Conservation (phyloP, 805 yeast species). For the Myxozyma melibiosi region DNA sequence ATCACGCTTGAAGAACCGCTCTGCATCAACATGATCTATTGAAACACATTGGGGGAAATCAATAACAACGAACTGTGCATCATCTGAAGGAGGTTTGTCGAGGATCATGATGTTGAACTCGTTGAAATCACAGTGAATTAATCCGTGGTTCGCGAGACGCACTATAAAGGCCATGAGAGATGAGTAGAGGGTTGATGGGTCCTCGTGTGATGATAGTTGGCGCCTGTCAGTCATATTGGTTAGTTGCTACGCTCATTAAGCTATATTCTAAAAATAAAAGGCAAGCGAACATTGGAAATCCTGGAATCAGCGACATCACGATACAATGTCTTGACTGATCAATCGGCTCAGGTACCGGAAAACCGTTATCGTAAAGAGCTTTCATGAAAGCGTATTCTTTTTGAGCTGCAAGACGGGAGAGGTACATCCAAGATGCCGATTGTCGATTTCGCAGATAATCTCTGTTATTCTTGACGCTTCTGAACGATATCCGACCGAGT, state of each 20-base stretch:
- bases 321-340: constrained; percentile 91
- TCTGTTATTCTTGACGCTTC: constrained; percentile 88
- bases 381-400: constrained; percentile 90
- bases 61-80: constrained; percentile 77
- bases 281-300: constrained; percentile 25
- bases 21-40: constrained; percentile 86
- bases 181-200: constrained; percentile 73
- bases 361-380: constrained; percentile 70
- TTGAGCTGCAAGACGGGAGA: constrained; percentile 86
- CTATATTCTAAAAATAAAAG: neutral
- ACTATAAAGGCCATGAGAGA: constrained; percentile 87
- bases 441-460: constrained; percentile 77
- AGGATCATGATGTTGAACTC: constrained; percentile 92
- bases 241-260: too few species aligned
- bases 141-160: constrained; percentile 78
- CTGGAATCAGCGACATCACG: constrained; percentile 77
- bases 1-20: constrained; percentile 85
- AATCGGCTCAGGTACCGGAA: constrained; percentile 83
- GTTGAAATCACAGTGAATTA: constrained; percentile 96
- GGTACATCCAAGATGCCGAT: constrained; percentile 88
- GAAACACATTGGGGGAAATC: constrained; percentile 99
- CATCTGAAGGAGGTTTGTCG: constrained; percentile 52
- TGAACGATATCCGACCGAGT: constrained; percentile 90
- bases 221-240: constrained; percentile 39
- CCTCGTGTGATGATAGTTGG: constrained; percentile 67